A percentile compares a stretch with the other conserved stretches of the same genome.
phyloP scores from a whole-genome alignment of 2,329 filamentous ascomycete species.

The Fusarium domesticum region DNA sequence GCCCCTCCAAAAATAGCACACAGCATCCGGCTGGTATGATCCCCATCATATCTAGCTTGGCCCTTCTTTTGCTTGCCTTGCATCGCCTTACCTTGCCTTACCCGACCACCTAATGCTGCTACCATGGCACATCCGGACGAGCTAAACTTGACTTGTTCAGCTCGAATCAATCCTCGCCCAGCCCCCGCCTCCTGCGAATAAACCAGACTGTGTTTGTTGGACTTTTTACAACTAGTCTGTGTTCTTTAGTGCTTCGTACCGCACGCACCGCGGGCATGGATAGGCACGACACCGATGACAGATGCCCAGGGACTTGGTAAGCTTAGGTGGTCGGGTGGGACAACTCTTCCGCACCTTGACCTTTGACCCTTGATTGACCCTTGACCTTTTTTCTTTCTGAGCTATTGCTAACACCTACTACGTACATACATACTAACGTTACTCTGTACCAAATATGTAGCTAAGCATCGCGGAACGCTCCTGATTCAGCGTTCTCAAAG shows the following conservation, averaged over 20 bases:
- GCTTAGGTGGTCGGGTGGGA: background rate
- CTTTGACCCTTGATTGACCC: background rate
- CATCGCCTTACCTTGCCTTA: background rate
- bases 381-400: constrained; percentile 12
- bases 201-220: background rate
- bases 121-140: background rate
- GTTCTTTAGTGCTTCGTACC: background rate
- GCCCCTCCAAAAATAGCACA: background rate
- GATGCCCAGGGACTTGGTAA: constrained; percentile 6
- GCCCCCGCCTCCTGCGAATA: background rate
- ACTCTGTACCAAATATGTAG: background rate
- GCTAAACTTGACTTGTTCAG: background rate
- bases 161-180: background rate
- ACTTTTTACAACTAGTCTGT: background rate
- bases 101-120: background rate
- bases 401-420: constrained; percentile 11
- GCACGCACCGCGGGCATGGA: background rate
- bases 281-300: constrained; percentile 11
- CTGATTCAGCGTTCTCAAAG: constrained; percentile 5
- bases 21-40: background rate
- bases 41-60: background rate
- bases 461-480: constrained; percentile 8
- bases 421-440: constrained; percentile 8
- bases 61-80: background rate
- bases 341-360: background rate